Evolutionary conservation across 352 stramenopile genomes (phyloP).

Genomic region (Phytophthora parvispora): DNA sequence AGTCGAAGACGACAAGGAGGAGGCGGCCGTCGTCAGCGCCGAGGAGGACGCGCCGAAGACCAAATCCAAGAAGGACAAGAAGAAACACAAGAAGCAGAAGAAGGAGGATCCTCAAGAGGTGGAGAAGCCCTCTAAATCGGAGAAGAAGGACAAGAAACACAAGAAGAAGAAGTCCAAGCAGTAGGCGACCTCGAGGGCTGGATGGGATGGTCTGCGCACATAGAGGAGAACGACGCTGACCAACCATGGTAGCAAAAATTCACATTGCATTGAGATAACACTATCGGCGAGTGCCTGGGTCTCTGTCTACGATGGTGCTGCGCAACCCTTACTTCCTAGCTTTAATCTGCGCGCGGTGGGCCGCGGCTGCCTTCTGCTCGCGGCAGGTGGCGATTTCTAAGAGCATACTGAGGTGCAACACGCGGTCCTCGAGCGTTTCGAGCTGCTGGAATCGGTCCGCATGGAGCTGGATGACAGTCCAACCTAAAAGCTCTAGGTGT

Average conservation of each 20-base stretch:
- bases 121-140: slow-evolving; percentile 30
- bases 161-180: slow-evolving; percentile 55
- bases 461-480: slow-evolving; percentile 76
- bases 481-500: slow-evolving; percentile 70
- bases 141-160: slow-evolving; percentile 55
- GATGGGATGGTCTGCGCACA: slow-evolving; percentile 1
- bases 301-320: slow-evolving; percentile 21
- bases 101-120: slow-evolving; percentile 1
- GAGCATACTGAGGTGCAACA: slow-evolving; percentile 72
- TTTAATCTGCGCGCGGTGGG: slow-evolving; percentile 1
- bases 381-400: slow-evolving; percentile 72
- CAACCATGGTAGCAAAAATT: slow-evolving; percentile 13
- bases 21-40: slow-evolving; percentile 24
- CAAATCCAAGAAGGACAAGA: slow-evolving; percentile 44
- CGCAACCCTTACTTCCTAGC: slow-evolving; percentile 10
- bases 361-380: slow-evolving; percentile 10
- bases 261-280: slow-evolving; percentile 21
- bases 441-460: slow-evolving; percentile 66
- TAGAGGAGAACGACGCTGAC: slow-evolving; percentile 14
- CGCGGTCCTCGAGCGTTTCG: slow-evolving; percentile 52
- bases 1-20: slow-evolving; percentile 39
- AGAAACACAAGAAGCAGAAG: slow-evolving; percentile 60
- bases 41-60: slow-evolving; percentile 28
- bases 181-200: slow-evolving; percentile 7
- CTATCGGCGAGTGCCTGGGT: slow-evolving; percentile 7